phyloP scores from a whole-genome alignment of 129 eudicot species.

The Chrysanthemum makinoi region DNA sequence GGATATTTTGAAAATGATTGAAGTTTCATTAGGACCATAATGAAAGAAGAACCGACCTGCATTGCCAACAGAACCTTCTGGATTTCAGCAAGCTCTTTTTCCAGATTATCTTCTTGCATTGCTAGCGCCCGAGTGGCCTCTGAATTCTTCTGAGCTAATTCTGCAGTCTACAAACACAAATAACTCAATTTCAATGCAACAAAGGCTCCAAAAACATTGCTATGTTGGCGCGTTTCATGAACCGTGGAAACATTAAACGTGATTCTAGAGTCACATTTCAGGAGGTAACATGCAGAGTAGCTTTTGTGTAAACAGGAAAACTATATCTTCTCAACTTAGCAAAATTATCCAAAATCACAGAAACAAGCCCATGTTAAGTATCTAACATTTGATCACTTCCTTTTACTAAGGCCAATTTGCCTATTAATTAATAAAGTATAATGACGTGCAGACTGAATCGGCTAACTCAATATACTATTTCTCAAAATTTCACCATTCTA shows the following conservation, averaged over 20 bases:
- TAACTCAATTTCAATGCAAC: slow-evolving; percentile 12
- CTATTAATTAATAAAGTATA: slow-evolving; percentile 1
- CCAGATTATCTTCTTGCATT: slow-evolving; percentile 72
- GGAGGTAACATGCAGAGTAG: not conserved
- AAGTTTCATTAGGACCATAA: not conserved
- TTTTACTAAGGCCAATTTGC: not conserved
- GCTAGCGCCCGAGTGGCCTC: slow-evolving; percentile 94
- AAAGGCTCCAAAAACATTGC: slow-evolving; percentile 15
- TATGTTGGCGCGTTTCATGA: not conserved
- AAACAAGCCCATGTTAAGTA: not conserved
- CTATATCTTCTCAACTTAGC: not conserved
- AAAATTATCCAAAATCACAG: not conserved
- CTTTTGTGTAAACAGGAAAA: not conserved
- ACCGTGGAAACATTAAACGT: not conserved
- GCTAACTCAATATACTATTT: not conserved
- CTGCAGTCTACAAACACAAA: slow-evolving; percentile 61
- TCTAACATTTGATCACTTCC: not conserved
- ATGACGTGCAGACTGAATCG: slow-evolving; percentile 2
- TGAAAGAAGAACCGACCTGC: slow-evolving; percentile 57
- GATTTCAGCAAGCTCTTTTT: slow-evolving; percentile 93
- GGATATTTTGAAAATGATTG: too few relatives aligned
- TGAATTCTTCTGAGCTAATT: slow-evolving; percentile 77
- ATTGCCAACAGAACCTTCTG: slow-evolving; percentile 93
- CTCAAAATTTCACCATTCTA: not conserved
- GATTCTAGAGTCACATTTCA: not conserved